Percentiles rank a stretch among this genome's conserved stretches.
Evolutionary conservation across 208 protist species (phyloP).

Genomic region (Leishmania martiniquensis): DNA sequence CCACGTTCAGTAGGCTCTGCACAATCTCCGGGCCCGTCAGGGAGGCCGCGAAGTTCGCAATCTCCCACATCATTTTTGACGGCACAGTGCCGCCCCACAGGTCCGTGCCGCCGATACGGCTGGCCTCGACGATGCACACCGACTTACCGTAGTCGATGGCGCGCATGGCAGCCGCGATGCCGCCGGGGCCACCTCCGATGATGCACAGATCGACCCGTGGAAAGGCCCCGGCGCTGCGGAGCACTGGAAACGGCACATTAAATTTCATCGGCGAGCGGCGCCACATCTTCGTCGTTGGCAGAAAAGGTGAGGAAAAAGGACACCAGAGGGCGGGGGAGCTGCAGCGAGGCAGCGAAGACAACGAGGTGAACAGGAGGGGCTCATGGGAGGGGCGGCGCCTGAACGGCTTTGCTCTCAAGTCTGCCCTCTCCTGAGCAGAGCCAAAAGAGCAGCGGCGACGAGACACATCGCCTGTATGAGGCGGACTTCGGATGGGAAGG

Average conservation of each 20-base stretch:
- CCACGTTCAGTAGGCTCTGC: constrained; percentile 41
- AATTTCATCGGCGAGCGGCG: constrained; percentile 4
- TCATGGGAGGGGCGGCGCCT: neutral
- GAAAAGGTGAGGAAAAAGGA: neutral
- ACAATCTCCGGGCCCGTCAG: constrained; percentile 31
- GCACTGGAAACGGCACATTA: constrained; percentile 47
- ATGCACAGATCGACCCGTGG: constrained; percentile 73
- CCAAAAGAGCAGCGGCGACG: too few species aligned
- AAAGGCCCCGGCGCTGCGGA: constrained; percentile 45
- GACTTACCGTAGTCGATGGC: constrained; percentile 54
- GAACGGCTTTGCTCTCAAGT: neutral
- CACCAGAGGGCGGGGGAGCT: neutral
- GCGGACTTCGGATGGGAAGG: too few species aligned
- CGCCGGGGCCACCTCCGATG: constrained; percentile 71
- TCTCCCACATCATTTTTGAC: constrained; percentile 77
- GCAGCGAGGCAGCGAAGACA: neutral
- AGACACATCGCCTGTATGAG: too few species aligned
- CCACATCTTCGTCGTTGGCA: constrained; percentile 26
- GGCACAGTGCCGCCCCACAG: constrained; percentile 76
- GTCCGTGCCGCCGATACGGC: constrained; percentile 61
- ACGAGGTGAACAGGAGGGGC: too few species aligned
- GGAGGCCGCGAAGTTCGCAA: constrained; percentile 46
- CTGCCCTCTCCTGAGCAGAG: too few species aligned
- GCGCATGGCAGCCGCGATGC: constrained; percentile 59
- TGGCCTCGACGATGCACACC: constrained; percentile 65